A percentile compares a stretch with the other conserved stretches of the same genome.
These are phyloP conservation scores for Eucalyptus polybractea DNA, from an alignment of 345 rosid species.

Conservation along the genomic window DNA sequence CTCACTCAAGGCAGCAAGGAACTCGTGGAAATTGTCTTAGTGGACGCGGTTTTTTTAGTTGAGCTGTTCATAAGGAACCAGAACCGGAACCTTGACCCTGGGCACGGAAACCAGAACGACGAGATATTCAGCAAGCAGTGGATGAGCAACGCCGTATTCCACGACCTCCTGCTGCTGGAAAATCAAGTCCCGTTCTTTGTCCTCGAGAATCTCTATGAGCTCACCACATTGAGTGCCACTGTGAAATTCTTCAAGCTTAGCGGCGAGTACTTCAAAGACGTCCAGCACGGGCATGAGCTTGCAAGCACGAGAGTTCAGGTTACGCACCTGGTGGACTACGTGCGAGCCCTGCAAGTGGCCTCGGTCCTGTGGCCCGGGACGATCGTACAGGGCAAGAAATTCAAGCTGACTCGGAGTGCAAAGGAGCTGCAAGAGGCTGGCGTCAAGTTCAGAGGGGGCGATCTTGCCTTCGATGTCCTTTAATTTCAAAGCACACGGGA, in stretches of 20 bases:
- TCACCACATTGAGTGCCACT: no score
- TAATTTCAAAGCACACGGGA: not conserved
- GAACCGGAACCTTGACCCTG: no score
- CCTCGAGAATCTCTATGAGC: no score
- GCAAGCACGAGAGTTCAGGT: not conserved
- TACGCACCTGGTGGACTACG: not conserved
- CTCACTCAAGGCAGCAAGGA: not conserved
- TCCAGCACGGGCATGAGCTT: not conserved
- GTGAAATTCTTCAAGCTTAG: not conserved
- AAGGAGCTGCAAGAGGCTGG: not conserved
- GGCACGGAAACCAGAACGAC: not conserved
- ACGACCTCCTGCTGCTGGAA: no score
- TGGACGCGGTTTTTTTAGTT: constrained; percentile 12
- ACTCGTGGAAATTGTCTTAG: constrained; percentile 16
- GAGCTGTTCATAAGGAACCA: constrained; percentile 15
- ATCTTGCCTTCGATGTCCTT: not conserved
- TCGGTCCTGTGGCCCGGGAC: not conserved
- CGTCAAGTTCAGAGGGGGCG: not conserved
- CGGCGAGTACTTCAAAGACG: not conserved
- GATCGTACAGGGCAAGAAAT: not conserved
- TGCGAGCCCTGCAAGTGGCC: not conserved
- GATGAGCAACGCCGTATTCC: no score
- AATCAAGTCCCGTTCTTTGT: no score
- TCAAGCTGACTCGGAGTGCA: not conserved
- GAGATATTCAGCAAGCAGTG: not conserved